Base-by-base conservation (phyloP, 1,284 basidiomycete species). In the Austroboletus niveus region DNA sequence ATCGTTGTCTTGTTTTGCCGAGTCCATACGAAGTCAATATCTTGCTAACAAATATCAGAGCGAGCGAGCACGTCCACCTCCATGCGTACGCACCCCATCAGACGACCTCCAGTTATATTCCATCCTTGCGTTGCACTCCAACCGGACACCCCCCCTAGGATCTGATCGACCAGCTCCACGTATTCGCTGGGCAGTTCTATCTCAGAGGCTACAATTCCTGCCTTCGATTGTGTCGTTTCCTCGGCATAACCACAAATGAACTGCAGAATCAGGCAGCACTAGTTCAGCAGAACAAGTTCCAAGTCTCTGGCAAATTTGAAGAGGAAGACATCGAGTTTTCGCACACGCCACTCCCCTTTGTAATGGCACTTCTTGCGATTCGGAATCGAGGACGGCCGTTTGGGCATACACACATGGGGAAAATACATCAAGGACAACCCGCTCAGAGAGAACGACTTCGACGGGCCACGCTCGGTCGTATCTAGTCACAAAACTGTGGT, bases 1-100 rank as follows among this genome's bases (percentile, higher is more conserved):
- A 40, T 5, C 41, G 24, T 4, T 48, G 60, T 6, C 55, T 74
- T 3, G 64, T 79, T 17, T 54, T 69, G 8, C 49, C 76, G 52
- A 78, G 77, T 55, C 75, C 76, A 6, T 69, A 61, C 49, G 77
- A 79, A 52, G 73, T 61, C 17, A 72, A 77, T 44, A 50, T 54
- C 27, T 63, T 78, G 10, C 60, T 78, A 68, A 71, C n/a, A 0
- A 36, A 51, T 1, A 75, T 78, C 46, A 69, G 66, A 20, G 38
- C 41, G 20, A 72, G 67, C 55, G 52, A 56, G 8, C 34, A 32
- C 5, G 71, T 75, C 4, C 62, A 60, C 44, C 62, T 79, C 6
- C 76, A 78, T 49, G 24, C 72, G 2, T 79, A 77, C 52, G 56
- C 73, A 17, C 17, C 17, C 17, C 73, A 7, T 71, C 41, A 44